Conservation (phyloP, 192 early-diverging fungal species). For the Chytriomyces confervae region DNA sequence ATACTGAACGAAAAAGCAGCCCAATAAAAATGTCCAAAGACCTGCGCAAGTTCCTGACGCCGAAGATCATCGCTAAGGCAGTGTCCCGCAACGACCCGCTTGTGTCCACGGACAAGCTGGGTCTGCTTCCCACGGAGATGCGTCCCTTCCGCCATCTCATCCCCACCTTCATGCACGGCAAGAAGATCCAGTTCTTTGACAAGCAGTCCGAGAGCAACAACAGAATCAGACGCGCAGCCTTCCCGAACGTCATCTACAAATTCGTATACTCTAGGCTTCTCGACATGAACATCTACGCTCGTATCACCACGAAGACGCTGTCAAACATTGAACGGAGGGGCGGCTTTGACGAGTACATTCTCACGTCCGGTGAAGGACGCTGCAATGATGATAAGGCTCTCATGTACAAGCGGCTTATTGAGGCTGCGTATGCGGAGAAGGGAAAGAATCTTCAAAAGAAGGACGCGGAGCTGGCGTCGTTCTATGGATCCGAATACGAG, state of each 20-base stretch:
- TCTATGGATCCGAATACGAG: conserved; percentile 49
- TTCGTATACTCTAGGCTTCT: conserved; percentile 54
- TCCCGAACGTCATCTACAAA: conserved; percentile 59
- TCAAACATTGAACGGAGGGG: conserved; percentile 34
- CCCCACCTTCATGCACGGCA: conserved; percentile 61
- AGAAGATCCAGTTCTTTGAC: conserved; percentile 57
- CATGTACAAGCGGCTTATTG: conserved; percentile 34
- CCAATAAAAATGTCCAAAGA: conserved; percentile 16
- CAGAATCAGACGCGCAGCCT: conserved; percentile 44
- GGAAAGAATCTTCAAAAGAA: conserved; percentile 8
- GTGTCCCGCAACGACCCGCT: conserved; percentile 32
- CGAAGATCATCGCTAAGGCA: conserved; percentile 27
- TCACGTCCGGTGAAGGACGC: conserved; percentile 22
- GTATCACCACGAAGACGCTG: conserved; percentile 49
- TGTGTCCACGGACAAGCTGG: conserved; percentile 45
- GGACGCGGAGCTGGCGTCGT: conserved; percentile 27
- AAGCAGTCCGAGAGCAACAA: conserved; percentile 49
- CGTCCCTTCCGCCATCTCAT: conserved; percentile 38
- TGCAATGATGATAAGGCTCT: conserved; percentile 31
- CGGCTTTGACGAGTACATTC: conserved; percentile 61
- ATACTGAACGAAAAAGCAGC: not conserved
- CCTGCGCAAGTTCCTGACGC: conserved; percentile 31
- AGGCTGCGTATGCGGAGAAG: conserved; percentile 32
- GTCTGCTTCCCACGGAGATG: conserved; percentile 44
- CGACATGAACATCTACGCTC: conserved; percentile 55